Evolutionary conservation across 2,329 filamentous ascomycete genomes (phyloP).

Genomic region (Coleophoma eucalyptorum): DNA sequence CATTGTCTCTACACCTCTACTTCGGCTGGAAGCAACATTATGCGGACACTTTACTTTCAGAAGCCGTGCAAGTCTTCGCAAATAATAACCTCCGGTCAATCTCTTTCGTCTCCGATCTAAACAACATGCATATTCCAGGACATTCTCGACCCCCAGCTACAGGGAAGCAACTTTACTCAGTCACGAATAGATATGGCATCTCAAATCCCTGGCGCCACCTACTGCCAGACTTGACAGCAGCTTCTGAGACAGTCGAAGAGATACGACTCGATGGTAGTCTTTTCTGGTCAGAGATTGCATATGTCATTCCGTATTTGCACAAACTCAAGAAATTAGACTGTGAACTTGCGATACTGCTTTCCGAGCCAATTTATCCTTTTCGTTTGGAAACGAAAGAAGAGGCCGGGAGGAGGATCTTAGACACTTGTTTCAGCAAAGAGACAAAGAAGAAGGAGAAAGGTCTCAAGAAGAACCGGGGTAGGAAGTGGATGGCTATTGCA

Average conservation of each 20-base stretch:
- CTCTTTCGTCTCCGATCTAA: constrained; percentile 1
- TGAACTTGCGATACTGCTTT: constrained; percentile 2
- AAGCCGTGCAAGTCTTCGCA: neutral
- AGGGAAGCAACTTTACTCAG: constrained; percentile 2
- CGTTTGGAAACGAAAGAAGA: neutral
- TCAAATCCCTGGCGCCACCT: constrained; percentile 4
- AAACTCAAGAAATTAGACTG: constrained; percentile 4
- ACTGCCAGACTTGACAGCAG: constrained; percentile 1
- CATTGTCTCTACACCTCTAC: constrained; percentile 2
- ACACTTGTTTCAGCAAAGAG: neutral
- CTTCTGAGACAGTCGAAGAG: constrained; percentile 1
- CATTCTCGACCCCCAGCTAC: neutral
- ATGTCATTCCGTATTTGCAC: constrained; percentile 1
- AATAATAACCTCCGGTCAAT: constrained; percentile 2
- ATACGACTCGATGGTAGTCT: constrained; percentile 3
- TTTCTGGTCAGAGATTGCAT: constrained; percentile 5
- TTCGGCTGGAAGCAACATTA: neutral
- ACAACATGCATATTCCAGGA: neutral
- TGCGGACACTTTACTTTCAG: neutral
- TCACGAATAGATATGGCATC: neutral
- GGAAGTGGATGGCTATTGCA: constrained; percentile 1
- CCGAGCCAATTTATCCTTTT: constrained; percentile 3
- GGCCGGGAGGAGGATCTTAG: neutral
- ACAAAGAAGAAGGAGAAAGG: neutral
- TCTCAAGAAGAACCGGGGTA: constrained; percentile 4